Conservation (phyloP, 2,329 filamentous ascomycete genomes). For the Trichoderma sp. region DNA sequence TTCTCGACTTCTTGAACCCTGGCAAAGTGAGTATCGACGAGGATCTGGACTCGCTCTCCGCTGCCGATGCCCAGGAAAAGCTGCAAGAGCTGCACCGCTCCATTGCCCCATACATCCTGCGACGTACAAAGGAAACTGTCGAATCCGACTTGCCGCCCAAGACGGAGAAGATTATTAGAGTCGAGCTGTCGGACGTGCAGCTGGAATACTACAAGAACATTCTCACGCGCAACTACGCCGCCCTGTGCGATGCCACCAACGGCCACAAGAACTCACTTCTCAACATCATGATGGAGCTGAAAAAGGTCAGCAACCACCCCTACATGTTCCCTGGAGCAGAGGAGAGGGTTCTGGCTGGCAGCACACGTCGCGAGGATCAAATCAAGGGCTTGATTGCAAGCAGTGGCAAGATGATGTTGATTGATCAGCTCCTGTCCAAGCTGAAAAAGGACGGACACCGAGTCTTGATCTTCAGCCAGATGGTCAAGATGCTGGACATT, state of each 20-base stretch:
- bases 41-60: constrained; percentile 77
- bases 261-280: constrained; percentile 93
- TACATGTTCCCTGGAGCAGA: constrained; percentile 97
- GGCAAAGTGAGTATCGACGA: constrained; percentile 89
- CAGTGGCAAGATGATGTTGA: constrained; percentile 99
- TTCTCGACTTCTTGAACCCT: constrained; percentile 97
- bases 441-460: constrained; percentile 91
- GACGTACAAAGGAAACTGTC: constrained; percentile 95
- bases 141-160: constrained; percentile 96
- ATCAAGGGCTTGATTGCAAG: constrained; percentile 92
- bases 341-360: constrained; percentile 81
- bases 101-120: constrained; percentile 92
- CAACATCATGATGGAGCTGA: constrained; percentile 99
- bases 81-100: constrained; percentile 81
- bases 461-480: constrained; percentile 97
- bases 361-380: constrained; percentile 80
- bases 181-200: constrained; percentile 94
- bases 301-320: constrained; percentile 98
- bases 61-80: constrained; percentile 81
- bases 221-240: constrained; percentile 91
- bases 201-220: constrained; percentile 99
- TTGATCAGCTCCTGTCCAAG: constrained; percentile 93
- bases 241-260: constrained; percentile 83
- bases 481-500: constrained; percentile 98
- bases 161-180: constrained; percentile 97